Conservation (phyloP, 257 asterid genomes). For the Nicotiana noctiflora region DNA sequence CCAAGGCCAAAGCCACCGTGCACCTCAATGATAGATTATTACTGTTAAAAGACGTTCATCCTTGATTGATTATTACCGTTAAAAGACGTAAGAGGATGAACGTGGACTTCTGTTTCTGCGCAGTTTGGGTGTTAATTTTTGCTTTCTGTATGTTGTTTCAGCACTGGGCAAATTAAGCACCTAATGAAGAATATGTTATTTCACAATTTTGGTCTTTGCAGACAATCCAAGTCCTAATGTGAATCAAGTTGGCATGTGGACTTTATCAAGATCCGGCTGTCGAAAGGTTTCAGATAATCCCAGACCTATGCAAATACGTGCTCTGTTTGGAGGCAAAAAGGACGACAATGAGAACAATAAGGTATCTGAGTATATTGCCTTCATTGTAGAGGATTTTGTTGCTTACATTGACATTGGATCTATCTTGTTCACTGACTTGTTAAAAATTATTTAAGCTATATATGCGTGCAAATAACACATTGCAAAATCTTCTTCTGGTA, state of each 20-base stretch:
- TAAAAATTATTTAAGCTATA: neutral
- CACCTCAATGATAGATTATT: neutral
- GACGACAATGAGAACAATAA: conserved; percentile 56
- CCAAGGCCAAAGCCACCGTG: no score
- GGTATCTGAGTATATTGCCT: conserved; percentile 29
- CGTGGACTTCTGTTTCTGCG: neutral
- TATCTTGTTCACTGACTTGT: neutral
- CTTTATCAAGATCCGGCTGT: conserved; percentile 11
- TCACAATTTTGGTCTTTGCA: conserved; percentile 10
- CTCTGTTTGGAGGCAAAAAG: conserved; percentile 80
- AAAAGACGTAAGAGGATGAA: neutral
- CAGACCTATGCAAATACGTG: conserved; percentile 46
- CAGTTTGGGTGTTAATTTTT: neutral
- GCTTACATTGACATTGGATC: neutral
- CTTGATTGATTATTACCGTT: no score
- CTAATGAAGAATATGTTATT: neutral
- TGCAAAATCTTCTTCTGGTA: neutral
- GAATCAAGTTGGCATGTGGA: conserved; percentile 14
- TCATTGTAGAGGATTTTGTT: neutral
- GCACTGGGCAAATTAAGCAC: neutral
- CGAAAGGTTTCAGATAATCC: conserved; percentile 12
- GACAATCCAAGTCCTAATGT: conserved; percentile 8
- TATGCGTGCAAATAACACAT: neutral
- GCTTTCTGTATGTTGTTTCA: neutral
- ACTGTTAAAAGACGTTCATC: no score